Conservation (phyloP, 495 filamentous ascomycete species). For the Filosporella fistucella region DNA sequence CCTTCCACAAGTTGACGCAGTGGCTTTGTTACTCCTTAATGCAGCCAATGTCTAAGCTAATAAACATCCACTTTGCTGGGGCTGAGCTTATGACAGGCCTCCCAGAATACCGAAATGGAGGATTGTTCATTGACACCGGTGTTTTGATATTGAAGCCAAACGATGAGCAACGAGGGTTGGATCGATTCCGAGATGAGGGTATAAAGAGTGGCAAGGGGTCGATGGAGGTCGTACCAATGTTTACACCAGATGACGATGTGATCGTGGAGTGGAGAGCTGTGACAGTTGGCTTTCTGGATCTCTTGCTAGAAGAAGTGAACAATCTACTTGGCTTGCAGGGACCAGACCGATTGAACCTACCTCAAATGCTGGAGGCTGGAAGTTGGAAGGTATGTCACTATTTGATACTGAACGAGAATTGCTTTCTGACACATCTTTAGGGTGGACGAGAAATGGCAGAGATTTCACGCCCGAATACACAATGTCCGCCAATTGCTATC, state of each 20-base stretch:
- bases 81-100: conserved; percentile 75
- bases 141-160: conserved; percentile 69
- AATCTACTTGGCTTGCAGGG: conserved; percentile 40
- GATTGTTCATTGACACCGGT: conserved; percentile 77
- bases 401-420: neutral
- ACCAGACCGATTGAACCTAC: conserved; percentile 57
- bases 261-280: conserved; percentile 85
- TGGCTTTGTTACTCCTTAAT: conserved; percentile 89
- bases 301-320: conserved; percentile 60
- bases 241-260: conserved; percentile 74
- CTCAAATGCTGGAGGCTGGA: conserved; percentile 85
- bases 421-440: conserved; percentile 37
- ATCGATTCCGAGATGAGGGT: conserved; percentile 68
- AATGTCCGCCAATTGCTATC: conserved; percentile 95
- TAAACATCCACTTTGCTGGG: conserved; percentile 73
- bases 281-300: conserved; percentile 80
- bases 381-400: conserved; percentile 70
- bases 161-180: conserved; percentile 62
- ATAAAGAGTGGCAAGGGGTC: conserved; percentile 69
- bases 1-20: conserved; percentile 90
- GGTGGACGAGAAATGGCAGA: conserved; percentile 95
- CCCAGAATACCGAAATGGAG: conserved; percentile 86
- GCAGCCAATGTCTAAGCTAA: conserved; percentile 76
- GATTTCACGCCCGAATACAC: conserved; percentile 91
- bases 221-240: conserved; percentile 57